Base-by-base conservation (phyloP, 1,139 yeast species). In the Dujonia santamariae region DNA sequence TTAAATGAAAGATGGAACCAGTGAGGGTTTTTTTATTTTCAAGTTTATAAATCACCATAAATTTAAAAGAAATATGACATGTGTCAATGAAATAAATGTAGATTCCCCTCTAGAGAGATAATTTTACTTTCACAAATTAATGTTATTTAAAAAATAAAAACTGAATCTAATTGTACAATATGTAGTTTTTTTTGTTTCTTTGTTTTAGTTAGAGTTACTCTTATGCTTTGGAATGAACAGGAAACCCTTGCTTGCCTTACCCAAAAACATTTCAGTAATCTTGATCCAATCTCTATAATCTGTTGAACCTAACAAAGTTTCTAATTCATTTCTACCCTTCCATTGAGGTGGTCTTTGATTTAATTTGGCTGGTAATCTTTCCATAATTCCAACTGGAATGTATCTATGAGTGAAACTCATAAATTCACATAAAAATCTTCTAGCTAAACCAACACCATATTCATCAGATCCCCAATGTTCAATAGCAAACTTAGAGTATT, bases 381-480 rank as follows among this genome's bases (percentile, higher is more conserved):
- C 98, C 48, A 92, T 72, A 34, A 92, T 81, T 2, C 97, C 98
- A 44, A 87, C 81, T 7, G 99, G 99, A 36, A 92, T 79, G 58
- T 92, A 92, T 48, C 99, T 72, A 55, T 92, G 95, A 45, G 95
- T 86, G 59, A 92, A 92, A 37, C 96, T 84, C 55, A 94, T 68
- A 59, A 88, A 92, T 59, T 92, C 99, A 63, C 97, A 90, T 73
- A 92, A 67, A 59, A 79, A 94, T 49, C 98, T 72, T 59, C 99
- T 79, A 7, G 96, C 83, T 46, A 78, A 78, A 38, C 86, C 84
- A 39, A 92, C 76, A 27, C 98, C 99, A 56, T 83, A 90, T 50
- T 87, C 96, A 53, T 92, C 99, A 1, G 96, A 75, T 2, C 99
- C 98, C 97, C 98, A 94, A 61, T 94, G 98, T 49, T 88, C 90